phyloP scores from a whole-genome alignment of 2,329 filamentous ascomycete species.

The Endoconidiophora polonica region DNA sequence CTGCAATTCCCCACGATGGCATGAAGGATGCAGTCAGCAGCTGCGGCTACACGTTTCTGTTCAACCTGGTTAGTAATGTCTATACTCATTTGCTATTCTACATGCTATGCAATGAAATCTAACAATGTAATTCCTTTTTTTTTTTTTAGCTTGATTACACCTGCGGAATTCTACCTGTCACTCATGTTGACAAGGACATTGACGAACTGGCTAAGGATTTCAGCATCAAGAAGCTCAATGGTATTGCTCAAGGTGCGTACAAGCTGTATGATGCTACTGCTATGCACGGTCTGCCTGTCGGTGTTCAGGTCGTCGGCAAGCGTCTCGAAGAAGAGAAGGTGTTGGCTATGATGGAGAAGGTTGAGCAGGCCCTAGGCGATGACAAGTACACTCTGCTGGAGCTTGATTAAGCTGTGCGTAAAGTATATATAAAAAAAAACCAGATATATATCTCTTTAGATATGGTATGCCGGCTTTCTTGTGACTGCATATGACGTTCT shows the following conservation, averaged over 20 bases:
- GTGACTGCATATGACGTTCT: too few relatives aligned
- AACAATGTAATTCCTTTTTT: slow-evolving; percentile 1
- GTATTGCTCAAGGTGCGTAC: slow-evolving; percentile 67
- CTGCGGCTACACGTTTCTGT: slow-evolving; percentile 87
- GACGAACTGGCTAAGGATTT: slow-evolving; percentile 50
- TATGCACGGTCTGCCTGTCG: slow-evolving; percentile 81
- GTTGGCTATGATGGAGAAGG: slow-evolving; percentile 57
- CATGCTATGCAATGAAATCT: neutral
- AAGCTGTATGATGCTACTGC: slow-evolving; percentile 65
- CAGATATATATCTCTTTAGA: slow-evolving; percentile 3
- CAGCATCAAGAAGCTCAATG: slow-evolving; percentile 50
- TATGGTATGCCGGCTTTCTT: neutral
- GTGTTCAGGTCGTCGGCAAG: slow-evolving; percentile 65
- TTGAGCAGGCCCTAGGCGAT: slow-evolving; percentile 56
- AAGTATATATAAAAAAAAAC: neutral
- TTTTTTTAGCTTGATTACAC: slow-evolving; percentile 59
- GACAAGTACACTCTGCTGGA: slow-evolving; percentile 36
- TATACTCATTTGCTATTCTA: slow-evolving; percentile 18
- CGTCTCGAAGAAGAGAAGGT: slow-evolving; percentile 80
- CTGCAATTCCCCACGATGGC: slow-evolving; percentile 69
- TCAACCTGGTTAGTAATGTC: slow-evolving; percentile 52
- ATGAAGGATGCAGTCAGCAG: slow-evolving; percentile 75
- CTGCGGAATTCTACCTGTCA: slow-evolving; percentile 67
- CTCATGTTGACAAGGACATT: slow-evolving; percentile 55
- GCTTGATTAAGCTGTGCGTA: slow-evolving; percentile 22